A percentile compares a stretch with the other conserved stretches of the same genome.
These are phyloP conservation scores for Leishmania lainsoni DNA, from an alignment of 208 protist species.

Conservation along the genomic window DNA sequence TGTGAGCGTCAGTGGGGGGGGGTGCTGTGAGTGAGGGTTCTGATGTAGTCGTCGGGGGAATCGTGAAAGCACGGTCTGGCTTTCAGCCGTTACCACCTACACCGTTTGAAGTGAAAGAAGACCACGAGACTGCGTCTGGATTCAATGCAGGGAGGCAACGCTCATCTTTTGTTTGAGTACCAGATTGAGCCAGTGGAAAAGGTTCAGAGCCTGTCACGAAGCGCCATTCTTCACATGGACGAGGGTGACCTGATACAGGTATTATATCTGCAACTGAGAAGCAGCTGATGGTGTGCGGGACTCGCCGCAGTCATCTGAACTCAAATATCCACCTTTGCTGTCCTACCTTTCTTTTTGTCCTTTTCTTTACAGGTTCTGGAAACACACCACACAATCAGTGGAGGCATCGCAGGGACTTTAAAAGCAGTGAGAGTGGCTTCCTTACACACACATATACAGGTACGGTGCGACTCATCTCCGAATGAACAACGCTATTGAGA, in stretches of 20 bases:
- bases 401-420: neutral
- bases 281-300: neutral
- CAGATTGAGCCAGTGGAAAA: neutral
- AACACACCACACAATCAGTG: neutral
- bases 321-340: neutral
- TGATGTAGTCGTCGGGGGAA: neutral
- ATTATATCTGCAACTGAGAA: neutral
- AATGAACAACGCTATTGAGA: slow-evolving; percentile 33
- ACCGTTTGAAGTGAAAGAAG: neutral
- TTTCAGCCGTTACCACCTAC: neutral
- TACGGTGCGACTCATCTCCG: neutral
- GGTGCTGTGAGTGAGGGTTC: neutral
- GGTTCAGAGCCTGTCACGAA: neutral
- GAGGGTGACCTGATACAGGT: neutral
- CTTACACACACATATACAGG: neutral
- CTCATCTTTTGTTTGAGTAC: neutral
- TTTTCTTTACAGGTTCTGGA: neutral
- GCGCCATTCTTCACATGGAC: too few species aligned
- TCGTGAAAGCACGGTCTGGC: neutral
- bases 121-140: neutral
- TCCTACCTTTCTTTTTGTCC: neutral
- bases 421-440: neutral
- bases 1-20: neutral
- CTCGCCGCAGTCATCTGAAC: neutral
- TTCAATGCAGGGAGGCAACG: neutral